Base-by-base conservation (phyloP, 1,284 basidiomycete genomes). In the Ceratobasidium sp. region DNA sequence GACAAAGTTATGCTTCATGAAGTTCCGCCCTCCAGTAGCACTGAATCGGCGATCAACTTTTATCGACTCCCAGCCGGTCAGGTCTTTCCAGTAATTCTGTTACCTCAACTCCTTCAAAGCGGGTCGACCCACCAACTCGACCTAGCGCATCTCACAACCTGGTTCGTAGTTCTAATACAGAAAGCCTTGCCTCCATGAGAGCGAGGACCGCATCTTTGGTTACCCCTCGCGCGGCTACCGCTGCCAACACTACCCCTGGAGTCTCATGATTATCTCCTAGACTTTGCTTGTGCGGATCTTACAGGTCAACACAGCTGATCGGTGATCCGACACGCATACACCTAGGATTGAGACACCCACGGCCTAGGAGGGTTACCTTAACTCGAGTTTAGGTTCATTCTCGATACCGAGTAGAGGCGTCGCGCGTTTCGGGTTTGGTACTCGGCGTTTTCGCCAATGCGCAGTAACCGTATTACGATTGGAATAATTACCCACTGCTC, bases 11-110 rank as follows among this genome's bases (percentile, higher is more conserved):
- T 46, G 71, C 18, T 30, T 46, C 7, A 62, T 74, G 70, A 74
- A 74, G 27, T 74, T 74, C 52, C 57, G 71, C n/a, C 71, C 71
- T 3, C 59, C n/a, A 12, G 60, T 33, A n/a, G 55, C 68, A 20
- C 50, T 59, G 35, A 33, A 23, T 8, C 41, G 71, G 2, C 41
- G 59, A 7, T 59, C 71, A n/a, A 44, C 27, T 30, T 6, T 59
- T 46, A 6, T 48, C 57, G 2, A 59, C 69, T 2, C 60, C 71
- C 23, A 54, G 57, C 20, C 71, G 59, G 52, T 59, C 59, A 33
- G 30, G n/a, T 27, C 16, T 44, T 12, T 57, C 69, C 41, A 30
- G 70, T 5, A 4, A 10, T 27, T 46, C 70, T 23, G 44, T 74
- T 6, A 6, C 57, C 20, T 54, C 71, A 3, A 74, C 41, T 10